These are phyloP conservation scores for Mycena galericulata DNA, from an alignment of 768 basidiomycete species.

Conservation along the genomic window DNA sequence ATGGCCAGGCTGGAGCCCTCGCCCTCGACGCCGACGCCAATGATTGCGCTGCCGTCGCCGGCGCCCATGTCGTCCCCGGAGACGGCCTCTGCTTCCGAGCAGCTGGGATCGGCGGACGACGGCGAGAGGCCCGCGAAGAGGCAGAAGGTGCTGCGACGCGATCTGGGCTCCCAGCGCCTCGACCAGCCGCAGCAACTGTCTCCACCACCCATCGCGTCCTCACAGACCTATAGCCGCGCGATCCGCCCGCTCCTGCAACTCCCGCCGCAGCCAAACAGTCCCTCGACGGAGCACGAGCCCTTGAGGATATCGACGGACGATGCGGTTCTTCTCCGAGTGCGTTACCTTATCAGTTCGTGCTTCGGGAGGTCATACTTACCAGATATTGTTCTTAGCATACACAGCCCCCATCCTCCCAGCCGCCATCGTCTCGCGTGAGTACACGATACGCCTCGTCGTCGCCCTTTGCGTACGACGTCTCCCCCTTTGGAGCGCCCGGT, in stretches of 20 bases:
- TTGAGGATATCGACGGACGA: conserved; percentile 27
- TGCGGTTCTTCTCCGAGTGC: conserved; percentile 10
- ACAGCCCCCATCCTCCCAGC: neutral
- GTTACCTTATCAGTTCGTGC: neutral
- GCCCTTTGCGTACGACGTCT: conserved; percentile 12
- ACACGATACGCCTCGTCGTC: conserved; percentile 9
- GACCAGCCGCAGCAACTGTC: neutral
- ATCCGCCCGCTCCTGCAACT: neutral
- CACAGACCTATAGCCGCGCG: conserved; percentile 7
- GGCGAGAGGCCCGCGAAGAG: neutral
- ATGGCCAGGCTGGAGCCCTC: neutral
- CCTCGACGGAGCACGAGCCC: neutral
- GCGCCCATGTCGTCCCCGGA: neutral
- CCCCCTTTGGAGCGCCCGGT: conserved; percentile 7
- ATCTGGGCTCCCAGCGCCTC: neutral
- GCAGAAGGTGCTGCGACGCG: neutral
- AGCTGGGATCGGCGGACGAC: neutral
- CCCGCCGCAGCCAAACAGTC: neutral
- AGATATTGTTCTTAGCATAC: neutral
- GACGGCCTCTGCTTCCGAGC: neutral
- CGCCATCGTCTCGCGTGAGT: neutral
- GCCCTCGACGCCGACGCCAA: neutral
- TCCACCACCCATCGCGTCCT: no score
- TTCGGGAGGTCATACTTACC: neutral
- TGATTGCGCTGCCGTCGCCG: conserved; percentile 16